phyloP scores from a whole-genome alignment of 2,329 filamentous ascomycete species.

The Cercospora nicotianae region DNA sequence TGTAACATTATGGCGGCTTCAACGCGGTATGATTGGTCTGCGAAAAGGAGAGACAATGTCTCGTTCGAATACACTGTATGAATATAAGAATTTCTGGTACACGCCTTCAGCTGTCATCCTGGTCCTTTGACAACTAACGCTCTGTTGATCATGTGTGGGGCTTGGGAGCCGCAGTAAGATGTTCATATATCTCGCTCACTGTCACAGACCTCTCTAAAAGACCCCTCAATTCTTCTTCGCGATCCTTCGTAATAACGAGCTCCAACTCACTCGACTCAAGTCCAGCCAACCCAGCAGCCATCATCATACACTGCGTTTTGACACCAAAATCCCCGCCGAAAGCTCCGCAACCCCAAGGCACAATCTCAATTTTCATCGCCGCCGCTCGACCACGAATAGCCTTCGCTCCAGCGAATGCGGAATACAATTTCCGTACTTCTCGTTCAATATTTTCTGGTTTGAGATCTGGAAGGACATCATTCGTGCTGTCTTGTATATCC shows the following conservation, averaged over 20 bases:
- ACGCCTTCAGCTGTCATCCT: neutral
- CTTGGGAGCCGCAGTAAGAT: neutral
- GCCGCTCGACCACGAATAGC: neutral
- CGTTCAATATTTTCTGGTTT: conserved; percentile 5
- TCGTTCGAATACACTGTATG: neutral
- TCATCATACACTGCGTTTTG: conserved; percentile 21
- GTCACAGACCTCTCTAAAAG: neutral
- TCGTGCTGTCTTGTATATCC: neutral
- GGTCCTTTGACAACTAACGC: no score
- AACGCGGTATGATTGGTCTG: neutral
- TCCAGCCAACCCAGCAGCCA: conserved; percentile 18
- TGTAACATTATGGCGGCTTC: neutral
- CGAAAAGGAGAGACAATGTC: neutral
- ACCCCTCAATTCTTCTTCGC: neutral
- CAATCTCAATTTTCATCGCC: conserved; percentile 13
- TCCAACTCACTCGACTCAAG: conserved; percentile 9
- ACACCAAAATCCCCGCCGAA: conserved; percentile 14
- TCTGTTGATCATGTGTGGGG: neutral
- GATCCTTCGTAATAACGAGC: conserved; percentile 13
- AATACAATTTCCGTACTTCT: conserved; percentile 13
- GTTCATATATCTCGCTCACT: neutral
- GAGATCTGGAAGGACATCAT: neutral
- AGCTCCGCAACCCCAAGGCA: conserved; percentile 19
- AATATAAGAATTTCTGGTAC: neutral
- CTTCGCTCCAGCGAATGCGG: conserved; percentile 14